Conservation (phyloP, 768 basidiomycete species). For the Rhodotorula kratochvilovae region DNA sequence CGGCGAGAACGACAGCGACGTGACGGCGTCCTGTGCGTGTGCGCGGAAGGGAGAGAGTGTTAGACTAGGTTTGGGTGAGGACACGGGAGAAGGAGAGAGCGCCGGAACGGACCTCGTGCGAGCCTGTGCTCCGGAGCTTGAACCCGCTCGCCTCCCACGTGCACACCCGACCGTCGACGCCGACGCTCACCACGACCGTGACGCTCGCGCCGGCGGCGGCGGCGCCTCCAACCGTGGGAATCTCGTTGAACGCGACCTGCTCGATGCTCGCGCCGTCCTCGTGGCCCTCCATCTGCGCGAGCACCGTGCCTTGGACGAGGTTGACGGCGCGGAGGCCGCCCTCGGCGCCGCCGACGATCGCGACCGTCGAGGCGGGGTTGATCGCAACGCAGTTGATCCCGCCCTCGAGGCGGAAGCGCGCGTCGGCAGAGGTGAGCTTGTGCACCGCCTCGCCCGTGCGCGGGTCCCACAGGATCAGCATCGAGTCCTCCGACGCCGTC, state of each 20-base stretch:
- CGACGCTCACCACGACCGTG: slow-evolving; percentile 71
- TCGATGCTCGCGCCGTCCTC: slow-evolving; percentile 83
- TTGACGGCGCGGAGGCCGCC: slow-evolving; percentile 85
- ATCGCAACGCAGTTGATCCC: slow-evolving; percentile 82
- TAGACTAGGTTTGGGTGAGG: not conserved
- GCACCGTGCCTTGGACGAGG: slow-evolving; percentile 76
- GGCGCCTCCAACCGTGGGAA: slow-evolving; percentile 54
- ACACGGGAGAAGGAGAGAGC: not conserved
- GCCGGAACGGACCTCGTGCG: slow-evolving; percentile 64
- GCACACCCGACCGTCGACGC: slow-evolving; percentile 87
- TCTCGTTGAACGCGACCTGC: slow-evolving; percentile 73
- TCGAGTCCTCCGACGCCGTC: slow-evolving; percentile 76
- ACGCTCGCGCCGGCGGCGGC: slow-evolving; percentile 54
- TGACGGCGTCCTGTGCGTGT: slow-evolving; percentile 70
- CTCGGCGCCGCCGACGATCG: slow-evolving; percentile 77
- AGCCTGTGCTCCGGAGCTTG: slow-evolving; percentile 71
- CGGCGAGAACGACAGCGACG: slow-evolving; percentile 69
- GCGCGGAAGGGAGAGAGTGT: not conserved
- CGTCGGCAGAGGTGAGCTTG: slow-evolving; percentile 68
- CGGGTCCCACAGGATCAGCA: slow-evolving; percentile 86
- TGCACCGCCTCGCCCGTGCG: slow-evolving; percentile 65
- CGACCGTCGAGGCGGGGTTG: slow-evolving; percentile 81
- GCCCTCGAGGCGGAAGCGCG: slow-evolving; percentile 66
- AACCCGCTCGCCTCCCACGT: slow-evolving; percentile 92
- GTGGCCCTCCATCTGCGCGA: slow-evolving; percentile 70